Evolutionary conservation across 2,329 filamentous ascomycete genomes (phyloP), one percentile per base, ranked within the genome.

Genomic region (Aciculosporium take): DNA sequence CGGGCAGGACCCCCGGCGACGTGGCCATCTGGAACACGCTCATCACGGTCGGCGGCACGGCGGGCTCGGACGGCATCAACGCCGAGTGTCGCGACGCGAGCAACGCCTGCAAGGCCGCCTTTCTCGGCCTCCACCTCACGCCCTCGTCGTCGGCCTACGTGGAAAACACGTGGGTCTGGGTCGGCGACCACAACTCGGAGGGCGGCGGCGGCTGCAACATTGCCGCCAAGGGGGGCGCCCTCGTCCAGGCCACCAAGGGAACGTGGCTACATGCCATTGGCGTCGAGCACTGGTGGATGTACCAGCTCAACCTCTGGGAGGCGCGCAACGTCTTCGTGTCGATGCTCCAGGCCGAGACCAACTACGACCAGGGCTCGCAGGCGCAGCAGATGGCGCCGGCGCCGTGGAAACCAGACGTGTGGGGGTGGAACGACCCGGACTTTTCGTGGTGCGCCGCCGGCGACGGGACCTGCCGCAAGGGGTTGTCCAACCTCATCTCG

Each of bases 271-370:
- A 53, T 32, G 53, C 48, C 3, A 24, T 55, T 35, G 68, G 72
- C 2, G 68, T 62, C 32, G 74, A 78, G 58, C 73, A 78, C 53
- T 68, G 67, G 56, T 67, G 67, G 53, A 55, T 76, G 39, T 77
- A 77, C 56, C 71, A 76, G 55, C 67, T 74, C 48, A 70, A 74
- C 46, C 54, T 76, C 39, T 59, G 63, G 38, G 56, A 60, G 31
- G 69, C 71, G 1, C 51, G 59, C 39, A 71, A 72, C 44, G 64
- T 76, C 9, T 61, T 70, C 39, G 58, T 69, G n/a, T 64, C 63
- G 9, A 49, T 73, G 55, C 61, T 71, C 42, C 69, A 75, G 55
- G 64, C 63, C 33, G 72, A 76, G 55, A 72, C 71, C 8, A 71
- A 72, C 47, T 55, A 56, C 41, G 46, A 55, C 17, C 53, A 55